Conservation (phyloP, 495 filamentous ascomycete species). For the Hypoxylon cercidicola region DNA sequence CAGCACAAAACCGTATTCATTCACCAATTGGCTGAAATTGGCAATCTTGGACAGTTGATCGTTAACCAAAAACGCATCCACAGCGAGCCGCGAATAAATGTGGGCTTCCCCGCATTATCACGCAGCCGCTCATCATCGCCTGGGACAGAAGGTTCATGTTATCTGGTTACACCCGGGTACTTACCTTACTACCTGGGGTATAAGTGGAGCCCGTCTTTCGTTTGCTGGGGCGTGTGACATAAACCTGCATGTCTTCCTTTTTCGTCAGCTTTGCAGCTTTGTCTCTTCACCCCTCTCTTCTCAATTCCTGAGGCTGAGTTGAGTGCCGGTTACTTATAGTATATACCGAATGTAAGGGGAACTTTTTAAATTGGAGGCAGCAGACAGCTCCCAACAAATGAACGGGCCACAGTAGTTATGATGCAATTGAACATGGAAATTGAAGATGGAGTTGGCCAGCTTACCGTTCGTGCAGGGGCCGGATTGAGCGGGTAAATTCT, state of each 20-base stretch:
- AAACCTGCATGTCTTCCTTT: conserved; percentile 38
- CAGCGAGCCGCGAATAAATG: conserved; percentile 33
- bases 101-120: conserved; percentile 41
- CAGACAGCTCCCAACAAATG: conserved; percentile 20
- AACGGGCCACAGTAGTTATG: conserved; percentile 22
- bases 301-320: conserved; percentile 7
- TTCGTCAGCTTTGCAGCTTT: conserved; percentile 13
- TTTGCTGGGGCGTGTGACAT: conserved; percentile 37
- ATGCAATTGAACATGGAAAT: conserved; percentile 33
- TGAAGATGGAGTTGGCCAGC: conserved; percentile 9
- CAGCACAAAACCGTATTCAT: not conserved
- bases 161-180: conserved; percentile 9
- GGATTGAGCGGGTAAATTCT: conserved; percentile 42
- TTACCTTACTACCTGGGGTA: conserved; percentile 27
- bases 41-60: not conserved
- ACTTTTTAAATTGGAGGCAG: not conserved
- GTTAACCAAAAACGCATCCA: conserved; percentile 1
- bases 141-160: conserved; percentile 14
- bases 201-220: conserved; percentile 28
- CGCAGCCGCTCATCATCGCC: conserved; percentile 38
- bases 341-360: not conserved
- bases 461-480: conserved; percentile 5
- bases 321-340: no score
- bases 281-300: conserved; percentile 3
- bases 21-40: not conserved